Percentiles rank a stretch among this genome's conserved stretches.
These are phyloP conservation scores for Suillus americanus DNA, from an alignment of 768 basidiomycete genomes.

Conservation along the genomic window DNA sequence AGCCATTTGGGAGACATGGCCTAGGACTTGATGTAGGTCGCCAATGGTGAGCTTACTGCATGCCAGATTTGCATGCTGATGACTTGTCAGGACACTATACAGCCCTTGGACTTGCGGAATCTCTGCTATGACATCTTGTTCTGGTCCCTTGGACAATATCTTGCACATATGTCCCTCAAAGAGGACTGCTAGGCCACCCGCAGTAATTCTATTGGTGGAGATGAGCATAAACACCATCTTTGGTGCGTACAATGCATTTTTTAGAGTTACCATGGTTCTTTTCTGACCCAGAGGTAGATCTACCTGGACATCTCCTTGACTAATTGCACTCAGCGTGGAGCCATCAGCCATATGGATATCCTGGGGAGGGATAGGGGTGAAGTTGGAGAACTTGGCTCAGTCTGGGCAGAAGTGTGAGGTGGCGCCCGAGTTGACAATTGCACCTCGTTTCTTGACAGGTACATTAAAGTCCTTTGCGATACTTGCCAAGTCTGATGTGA, in stretches of 20 bases:
- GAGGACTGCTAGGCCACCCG: no score
- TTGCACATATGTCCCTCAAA: no score
- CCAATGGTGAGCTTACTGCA: no score
- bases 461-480: not conserved
- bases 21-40: no score
- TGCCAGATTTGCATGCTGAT: no score
- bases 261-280: not conserved
- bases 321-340: not conserved
- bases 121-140: fast-evolving
- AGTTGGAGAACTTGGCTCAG: not conserved
- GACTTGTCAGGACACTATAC: no score
- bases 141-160: no score
- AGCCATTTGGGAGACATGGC: no score
- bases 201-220: no score
- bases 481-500: not conserved
- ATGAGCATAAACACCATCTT: no score
- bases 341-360: not conserved
- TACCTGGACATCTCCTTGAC: not conserved
- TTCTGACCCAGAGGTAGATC: not conserved
- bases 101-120: no score
- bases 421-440: not conserved
- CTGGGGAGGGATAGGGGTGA: not conserved
- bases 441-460: not conserved
- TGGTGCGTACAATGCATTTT: no score
- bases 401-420: not conserved